Conservation (phyloP, 306 rosid species). For the Dalbergia oliveri region DNA sequence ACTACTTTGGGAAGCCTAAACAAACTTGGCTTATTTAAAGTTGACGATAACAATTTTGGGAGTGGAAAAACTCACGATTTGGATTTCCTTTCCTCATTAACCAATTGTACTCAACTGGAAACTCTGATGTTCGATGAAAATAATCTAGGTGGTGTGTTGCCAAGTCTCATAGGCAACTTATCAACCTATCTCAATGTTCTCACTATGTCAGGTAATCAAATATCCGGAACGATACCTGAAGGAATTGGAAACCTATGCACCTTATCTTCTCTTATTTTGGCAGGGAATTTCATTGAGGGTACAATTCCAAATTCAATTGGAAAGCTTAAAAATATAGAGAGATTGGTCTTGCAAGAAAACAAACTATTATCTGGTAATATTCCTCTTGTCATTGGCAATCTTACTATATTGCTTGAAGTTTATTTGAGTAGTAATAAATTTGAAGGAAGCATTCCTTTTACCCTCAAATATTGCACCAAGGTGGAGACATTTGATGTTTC, state of each 20-base stretch:
- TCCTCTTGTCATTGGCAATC: slow-evolving; percentile 31
- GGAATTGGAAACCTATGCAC: slow-evolving; percentile 39
- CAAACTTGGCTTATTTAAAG: neutral
- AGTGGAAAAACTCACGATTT: slow-evolving; percentile 31
- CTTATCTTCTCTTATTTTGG: neutral
- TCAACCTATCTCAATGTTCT: neutral
- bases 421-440: slow-evolving; percentile 6
- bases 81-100: slow-evolving; percentile 44
- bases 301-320: slow-evolving; percentile 47
- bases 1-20: slow-evolving; percentile 17
- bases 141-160: slow-evolving; percentile 40
- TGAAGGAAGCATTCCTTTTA: slow-evolving; percentile 46
- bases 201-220: neutral
- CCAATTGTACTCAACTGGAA: slow-evolving; percentile 38
- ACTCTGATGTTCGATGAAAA: accelerated
- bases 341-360: neutral
- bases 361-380: slow-evolving; percentile 36
- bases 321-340: slow-evolving; percentile 7
- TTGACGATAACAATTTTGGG: slow-evolving; percentile 16
- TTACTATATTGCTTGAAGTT: slow-evolving; percentile 21
- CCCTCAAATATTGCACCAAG: slow-evolving; percentile 23
- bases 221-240: slow-evolving; percentile 43
- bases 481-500: neutral
- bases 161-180: slow-evolving; percentile 32
- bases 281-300: slow-evolving; percentile 8